Conservation (phyloP, 1,284 basidiomycete genomes). For the Taiwanofungus camphoratus region DNA sequence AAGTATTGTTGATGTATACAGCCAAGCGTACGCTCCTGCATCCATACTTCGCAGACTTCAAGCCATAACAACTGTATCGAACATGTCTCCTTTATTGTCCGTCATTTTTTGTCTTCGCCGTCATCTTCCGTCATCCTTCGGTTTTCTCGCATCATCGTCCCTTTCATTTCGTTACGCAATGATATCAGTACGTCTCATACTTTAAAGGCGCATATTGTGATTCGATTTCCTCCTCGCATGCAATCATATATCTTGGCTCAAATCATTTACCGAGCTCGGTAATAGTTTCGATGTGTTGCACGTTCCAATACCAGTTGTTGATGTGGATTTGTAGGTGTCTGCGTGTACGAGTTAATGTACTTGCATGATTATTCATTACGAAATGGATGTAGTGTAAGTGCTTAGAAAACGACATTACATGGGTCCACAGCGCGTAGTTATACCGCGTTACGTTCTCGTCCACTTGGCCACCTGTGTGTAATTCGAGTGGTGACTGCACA, state of each 20-base stretch:
- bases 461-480: too few relatives aligned
- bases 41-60: slow-evolving; percentile 70
- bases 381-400: too few relatives aligned
- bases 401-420: too few relatives aligned
- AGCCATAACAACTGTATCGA: slow-evolving; percentile 14
- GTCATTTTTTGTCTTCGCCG: slow-evolving; percentile 3
- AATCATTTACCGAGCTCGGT: slow-evolving; percentile 2
- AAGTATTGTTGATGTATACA: too few relatives aligned
- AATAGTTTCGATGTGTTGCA: slow-evolving; percentile 1
- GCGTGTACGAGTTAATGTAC: too few relatives aligned
- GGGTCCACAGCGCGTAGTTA: too few relatives aligned
- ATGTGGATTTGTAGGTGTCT: too few relatives aligned
- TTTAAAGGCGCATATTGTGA: slow-evolving; percentile 12
- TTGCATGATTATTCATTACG: too few relatives aligned
- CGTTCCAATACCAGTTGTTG: not conserved
- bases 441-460: too few relatives aligned
- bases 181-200: slow-evolving; percentile 16
- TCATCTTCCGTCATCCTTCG: slow-evolving; percentile 9
- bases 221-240: slow-evolving; percentile 5
- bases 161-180: slow-evolving; percentile 12
- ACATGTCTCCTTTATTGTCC: not conserved
- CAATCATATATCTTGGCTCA: slow-evolving; percentile 3
- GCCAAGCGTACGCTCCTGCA: slow-evolving; percentile 84
- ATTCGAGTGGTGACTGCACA: too few relatives aligned
- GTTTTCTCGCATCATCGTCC: slow-evolving; percentile 12